Evolutionary conservation across 2,329 filamentous ascomycete species (phyloP).

Genomic region (Trichoderma lentiforme): DNA sequence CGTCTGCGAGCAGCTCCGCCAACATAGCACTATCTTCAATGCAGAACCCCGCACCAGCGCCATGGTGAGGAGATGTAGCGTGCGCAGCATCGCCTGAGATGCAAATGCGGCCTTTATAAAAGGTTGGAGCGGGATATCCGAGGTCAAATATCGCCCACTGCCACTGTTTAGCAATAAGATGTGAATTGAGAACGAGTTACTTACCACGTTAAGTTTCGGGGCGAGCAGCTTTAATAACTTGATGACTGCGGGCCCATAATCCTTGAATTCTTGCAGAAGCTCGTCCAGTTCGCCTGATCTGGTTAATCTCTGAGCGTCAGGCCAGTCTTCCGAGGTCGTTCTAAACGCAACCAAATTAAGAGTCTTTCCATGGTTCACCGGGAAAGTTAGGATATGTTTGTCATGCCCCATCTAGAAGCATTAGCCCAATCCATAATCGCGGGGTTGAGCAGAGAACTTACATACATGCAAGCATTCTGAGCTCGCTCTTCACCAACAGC

Average conservation of each 20-base stretch:
- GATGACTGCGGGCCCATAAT: background rate
- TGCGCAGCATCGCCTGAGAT: conserved; percentile 27
- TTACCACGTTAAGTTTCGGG: too few species aligned
- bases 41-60: conserved; percentile 27
- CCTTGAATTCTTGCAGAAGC: background rate
- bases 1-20: background rate
- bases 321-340: conserved; percentile 6
- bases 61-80: conserved; percentile 27
- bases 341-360: conserved; percentile 12
- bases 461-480: conserved; percentile 4
- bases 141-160: background rate
- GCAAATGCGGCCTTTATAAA: conserved; percentile 23
- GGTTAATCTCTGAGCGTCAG: background rate
- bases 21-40: conserved; percentile 6
- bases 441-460: background rate
- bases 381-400: conserved; percentile 8
- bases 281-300: background rate
- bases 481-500: conserved; percentile 8
- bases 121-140: background rate
- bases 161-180: too few species aligned
- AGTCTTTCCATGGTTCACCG: conserved; percentile 8
- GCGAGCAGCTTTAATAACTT: too few species aligned
- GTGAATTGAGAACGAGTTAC: too few species aligned
- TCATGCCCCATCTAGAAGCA: background rate
- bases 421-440: background rate